These are phyloP conservation scores for Trichoderma atroviride DNA, from an alignment of 2,329 filamentous ascomycete genomes.

Conservation along the genomic window DNA sequence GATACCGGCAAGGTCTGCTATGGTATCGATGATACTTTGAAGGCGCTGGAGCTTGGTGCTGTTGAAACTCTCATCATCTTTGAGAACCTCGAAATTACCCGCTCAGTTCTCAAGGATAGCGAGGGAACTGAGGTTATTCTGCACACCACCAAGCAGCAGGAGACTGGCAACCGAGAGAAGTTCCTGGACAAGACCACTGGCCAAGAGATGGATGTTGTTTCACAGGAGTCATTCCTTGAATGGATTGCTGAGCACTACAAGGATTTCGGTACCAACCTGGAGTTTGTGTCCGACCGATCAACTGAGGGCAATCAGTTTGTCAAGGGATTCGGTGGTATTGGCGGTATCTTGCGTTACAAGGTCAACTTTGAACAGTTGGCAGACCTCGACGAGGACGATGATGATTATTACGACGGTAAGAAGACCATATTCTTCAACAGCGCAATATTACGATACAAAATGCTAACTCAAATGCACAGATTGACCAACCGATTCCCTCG, in stretches of 20 bases:
- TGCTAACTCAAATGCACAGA: slow-evolving; percentile 49
- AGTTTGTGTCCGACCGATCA: slow-evolving; percentile 97
- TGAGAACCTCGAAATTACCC: slow-evolving; percentile 93
- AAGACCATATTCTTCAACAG: background rate
- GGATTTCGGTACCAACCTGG: slow-evolving; percentile 91
- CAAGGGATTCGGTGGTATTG: slow-evolving; percentile 98
- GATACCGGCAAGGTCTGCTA: slow-evolving; percentile 98
- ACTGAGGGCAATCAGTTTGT: slow-evolving; percentile 99
- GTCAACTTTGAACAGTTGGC: slow-evolving; percentile 99
- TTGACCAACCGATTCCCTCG: slow-evolving; percentile 91
- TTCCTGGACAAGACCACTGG: slow-evolving; percentile 97
- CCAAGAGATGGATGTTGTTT: slow-evolving; percentile 93
- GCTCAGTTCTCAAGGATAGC: slow-evolving; percentile 85
- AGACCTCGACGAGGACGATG: slow-evolving; percentile 81
- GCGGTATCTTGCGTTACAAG: slow-evolving; percentile 96
- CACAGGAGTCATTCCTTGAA: slow-evolving; percentile 93
- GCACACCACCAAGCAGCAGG: slow-evolving; percentile 81
- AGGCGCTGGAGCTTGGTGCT: slow-evolving; percentile 92
- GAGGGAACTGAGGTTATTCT: slow-evolving; percentile 72
- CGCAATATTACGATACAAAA: background rate
- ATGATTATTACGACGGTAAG: slow-evolving; percentile 83
- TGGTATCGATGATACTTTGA: slow-evolving; percentile 95
- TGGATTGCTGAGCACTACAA: slow-evolving; percentile 99
- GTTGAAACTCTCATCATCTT: slow-evolving; percentile 95
- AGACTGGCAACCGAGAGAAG: slow-evolving; percentile 71